Evolutionary conservation across 2,329 filamentous ascomycete genomes (phyloP), one percentile per base, ranked within the genome.

Genomic region (Ilyonectria destructans): DNA sequence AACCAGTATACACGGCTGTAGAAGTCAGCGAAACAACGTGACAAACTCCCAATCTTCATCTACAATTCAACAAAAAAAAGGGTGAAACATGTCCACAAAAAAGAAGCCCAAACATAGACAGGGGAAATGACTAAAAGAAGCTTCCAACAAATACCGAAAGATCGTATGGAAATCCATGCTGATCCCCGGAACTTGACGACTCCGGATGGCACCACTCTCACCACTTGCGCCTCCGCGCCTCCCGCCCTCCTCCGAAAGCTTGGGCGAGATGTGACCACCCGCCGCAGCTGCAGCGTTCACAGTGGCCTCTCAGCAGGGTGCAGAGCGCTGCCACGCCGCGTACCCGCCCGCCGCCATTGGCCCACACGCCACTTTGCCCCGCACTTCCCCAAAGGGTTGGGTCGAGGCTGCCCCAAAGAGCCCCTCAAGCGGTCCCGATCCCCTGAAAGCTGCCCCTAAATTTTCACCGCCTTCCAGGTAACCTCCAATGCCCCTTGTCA

Each of bases 391-490:
- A 43, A 35, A 31, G 3, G 57, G 17, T 43, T 33, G 54, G 33
- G 26, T 26, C n/a, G 26, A 33, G 29, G 23, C 51, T 19, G 26
- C 17, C 12, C 31, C 61, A 40, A 19, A 46, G 46, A 49, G 35
- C 64, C 64, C 58, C 54, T 62, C 58, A 67, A 19, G 52, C 49
- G 29, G 48, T 40, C 62, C 62, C 49, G 65, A 72, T 71, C 72
- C 72, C 72, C 74, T 73, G 67, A 66, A 68, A 74, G 51, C 23
- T 58, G 57, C 68, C 65, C 70, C 71, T 73, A 75, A 69, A 63
- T 58, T 73, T 75, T 75, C 74, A 75, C 74, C 72, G 74, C 74
- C 71, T 76, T 75, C 73, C 69, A 75, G 62, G 72, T 74, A 68
- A 69, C 72, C 70, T 64, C 43, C 26, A 17, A 40, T 21, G 10